Conservation (phyloP, 495 filamentous ascomycete species). For the Aspergillus funiculosus region DNA sequence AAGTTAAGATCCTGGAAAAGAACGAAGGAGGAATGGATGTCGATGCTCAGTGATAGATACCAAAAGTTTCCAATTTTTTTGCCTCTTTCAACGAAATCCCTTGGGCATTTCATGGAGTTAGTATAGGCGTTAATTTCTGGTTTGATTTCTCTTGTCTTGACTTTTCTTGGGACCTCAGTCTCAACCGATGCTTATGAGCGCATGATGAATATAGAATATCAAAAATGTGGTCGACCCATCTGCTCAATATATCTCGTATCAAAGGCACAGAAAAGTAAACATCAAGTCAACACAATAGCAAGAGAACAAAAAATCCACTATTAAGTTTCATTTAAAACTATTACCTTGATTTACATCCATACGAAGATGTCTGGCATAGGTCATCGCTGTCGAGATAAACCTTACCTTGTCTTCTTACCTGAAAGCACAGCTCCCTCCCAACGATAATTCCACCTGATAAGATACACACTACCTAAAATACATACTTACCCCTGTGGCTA, state of each 20-base stretch:
- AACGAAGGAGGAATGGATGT: constrained; percentile 37
- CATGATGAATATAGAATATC: constrained; percentile 30
- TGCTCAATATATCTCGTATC: not conserved
- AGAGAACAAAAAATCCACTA: constrained; percentile 6
- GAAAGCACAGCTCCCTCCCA: constrained; percentile 21
- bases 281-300: not conserved
- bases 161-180: not conserved
- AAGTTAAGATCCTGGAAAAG: constrained; percentile 39
- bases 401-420: constrained; percentile 76
- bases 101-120: constrained; percentile 35
- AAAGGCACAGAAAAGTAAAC: not conserved
- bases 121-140: constrained; percentile 33
- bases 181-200: constrained; percentile 27
- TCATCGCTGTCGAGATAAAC: constrained; percentile 28
- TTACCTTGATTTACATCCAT: constrained; percentile 26
- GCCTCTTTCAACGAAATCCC: constrained; percentile 25
- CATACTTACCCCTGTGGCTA: constrained; percentile 44
- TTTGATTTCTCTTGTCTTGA: constrained; percentile 14
- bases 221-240: constrained; percentile 10
- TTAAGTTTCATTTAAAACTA: constrained; percentile 5
- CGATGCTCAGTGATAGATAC: constrained; percentile 31
- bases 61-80: constrained; percentile 21
- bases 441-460: constrained; percentile 17
- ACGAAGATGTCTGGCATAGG: constrained; percentile 31
- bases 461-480: constrained; percentile 38